A percentile compares a stretch with the other conserved stretches of the same genome.
These are phyloP conservation scores for Lasiosphaeriaceae sp. DNA, from an alignment of 495 filamentous ascomycete species.

Conservation along the genomic window DNA sequence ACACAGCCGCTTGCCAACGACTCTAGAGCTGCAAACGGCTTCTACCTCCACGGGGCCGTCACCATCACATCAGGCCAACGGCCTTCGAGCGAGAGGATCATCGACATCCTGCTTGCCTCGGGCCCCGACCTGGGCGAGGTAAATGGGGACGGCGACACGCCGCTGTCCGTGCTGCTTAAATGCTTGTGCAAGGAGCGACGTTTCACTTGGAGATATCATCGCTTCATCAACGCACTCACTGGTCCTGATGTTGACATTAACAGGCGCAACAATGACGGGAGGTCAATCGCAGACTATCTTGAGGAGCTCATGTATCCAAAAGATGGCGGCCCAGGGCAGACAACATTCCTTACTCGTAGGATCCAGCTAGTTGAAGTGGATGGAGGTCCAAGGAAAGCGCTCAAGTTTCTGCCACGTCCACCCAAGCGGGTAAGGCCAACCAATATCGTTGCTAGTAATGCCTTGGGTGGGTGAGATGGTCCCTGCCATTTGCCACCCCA, in stretches of 20 bases:
- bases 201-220: constrained; percentile 17
- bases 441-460: neutral
- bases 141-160: constrained; percentile 14
- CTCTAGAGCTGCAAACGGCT: constrained; percentile 8
- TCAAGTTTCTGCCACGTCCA: constrained; percentile 16
- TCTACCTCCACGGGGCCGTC: constrained; percentile 16
- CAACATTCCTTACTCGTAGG: constrained; percentile 15
- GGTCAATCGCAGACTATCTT: constrained; percentile 14
- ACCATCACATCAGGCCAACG: constrained; percentile 3
- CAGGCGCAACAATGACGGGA: constrained; percentile 12
- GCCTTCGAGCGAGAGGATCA: constrained; percentile 13
- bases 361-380: constrained; percentile 12
- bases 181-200: constrained; percentile 7
- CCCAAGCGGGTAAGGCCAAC: constrained; percentile 2
- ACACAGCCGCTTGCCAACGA: constrained; percentile 11
- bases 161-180: constrained; percentile 17
- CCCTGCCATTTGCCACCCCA: neutral
- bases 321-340: neutral
- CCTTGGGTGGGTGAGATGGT: neutral
- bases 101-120: constrained; percentile 11
- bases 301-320: constrained; percentile 11
- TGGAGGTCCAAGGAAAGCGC: constrained; percentile 9
- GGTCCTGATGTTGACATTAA: constrained; percentile 17
- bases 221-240: constrained; percentile 14
- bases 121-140: constrained; percentile 11